Evolutionary conservation across 805 yeast genomes (phyloP), one percentile per base, ranked within the genome.

Genomic region (Saccharomycopsis babjevae): DNA sequence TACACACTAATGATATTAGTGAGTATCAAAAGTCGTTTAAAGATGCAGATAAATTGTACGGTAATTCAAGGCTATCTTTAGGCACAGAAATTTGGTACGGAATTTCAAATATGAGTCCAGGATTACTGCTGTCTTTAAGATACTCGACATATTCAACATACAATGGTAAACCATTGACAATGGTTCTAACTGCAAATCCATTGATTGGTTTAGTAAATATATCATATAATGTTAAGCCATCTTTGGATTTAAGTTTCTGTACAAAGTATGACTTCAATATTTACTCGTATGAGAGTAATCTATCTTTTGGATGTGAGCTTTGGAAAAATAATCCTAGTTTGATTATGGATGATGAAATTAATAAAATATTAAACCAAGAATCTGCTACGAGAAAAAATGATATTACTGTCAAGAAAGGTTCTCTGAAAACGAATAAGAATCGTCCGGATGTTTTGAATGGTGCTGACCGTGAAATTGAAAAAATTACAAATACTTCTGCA

Each of bases 1-100:
- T 28, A 5, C 13, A 13, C 6, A 56, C 15, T n/a, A 42, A 56
- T 42, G 58, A 56, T 7, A 4, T n/a, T 28, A 16, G 16, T n/a
- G 56, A n/a, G 5, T 52, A 32, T 30, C 50, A 36, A 25, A 28
- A 18, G 5, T 55, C 57, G 5, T 55, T 39, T 10, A 39, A 25
- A 56, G 20, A 39, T 18, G 57, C 18, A 18, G 34, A 55, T 18
- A 38, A 74, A 25, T 75, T 76, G 13, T 76, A 83, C 66, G 84
- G 81, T 67, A 83, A 82, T 62, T 84, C 94, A 15, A 83, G 83
- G 54, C 79, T 84, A 0, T 83, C 91, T 0, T 66, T 89, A 0
- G 99, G 99, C 0, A 82, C 87, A 10, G 99, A 94, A 73, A 65
- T 90, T 3, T 94, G 97, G 93, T 88, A 87, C 66, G 96, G 96